Evolutionary conservation across 495 filamentous ascomycete species (phyloP).

Genomic region (Amphirosellinia nigrospora): DNA sequence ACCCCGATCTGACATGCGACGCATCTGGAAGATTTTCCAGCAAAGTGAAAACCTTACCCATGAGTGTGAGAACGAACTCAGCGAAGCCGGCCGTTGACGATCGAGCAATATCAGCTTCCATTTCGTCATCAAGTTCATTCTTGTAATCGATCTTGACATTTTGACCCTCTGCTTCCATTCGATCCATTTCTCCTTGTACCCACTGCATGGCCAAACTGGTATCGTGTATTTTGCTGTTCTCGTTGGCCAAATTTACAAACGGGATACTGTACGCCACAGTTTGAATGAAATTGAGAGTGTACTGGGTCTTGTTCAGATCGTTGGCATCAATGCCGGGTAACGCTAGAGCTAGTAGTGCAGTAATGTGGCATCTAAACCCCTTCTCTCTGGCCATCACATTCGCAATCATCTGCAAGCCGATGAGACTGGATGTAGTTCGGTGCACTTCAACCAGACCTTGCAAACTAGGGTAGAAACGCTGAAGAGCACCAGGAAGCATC

Average conservation of each 20-base stretch:
- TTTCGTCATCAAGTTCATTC: conserved; percentile 78
- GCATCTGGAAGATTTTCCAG: conserved; percentile 95
- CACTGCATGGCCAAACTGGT: conserved; percentile 87
- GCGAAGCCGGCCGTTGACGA: conserved; percentile 94
- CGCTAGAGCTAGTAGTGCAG: conserved; percentile 86
- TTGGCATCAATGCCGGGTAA: conserved; percentile 97
- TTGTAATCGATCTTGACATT: conserved; percentile 85
- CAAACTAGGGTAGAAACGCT: conserved; percentile 95
- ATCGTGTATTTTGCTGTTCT: conserved; percentile 69
- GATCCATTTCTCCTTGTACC: conserved; percentile 90
- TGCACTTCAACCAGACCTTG: conserved; percentile 98
- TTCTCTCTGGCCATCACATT: conserved; percentile 88
- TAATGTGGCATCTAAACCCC: conserved; percentile 93
- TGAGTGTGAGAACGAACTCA: conserved; percentile 86
- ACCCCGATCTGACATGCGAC: conserved; percentile 81
- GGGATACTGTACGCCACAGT: conserved; percentile 94
- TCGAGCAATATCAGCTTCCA: conserved; percentile 89
- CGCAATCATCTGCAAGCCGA: conserved; percentile 86
- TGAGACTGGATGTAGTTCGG: conserved; percentile 90
- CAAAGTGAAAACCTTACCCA: conserved; percentile 93
- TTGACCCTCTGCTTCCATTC: conserved; percentile 88
- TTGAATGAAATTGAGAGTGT: conserved; percentile 94
- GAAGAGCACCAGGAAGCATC: conserved; percentile 90
- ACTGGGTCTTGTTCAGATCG: conserved; percentile 93
- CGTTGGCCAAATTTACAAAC: conserved; percentile 79